Conservation (phyloP, 2,329 filamentous ascomycete genomes). For the Curvularia sp. region DNA sequence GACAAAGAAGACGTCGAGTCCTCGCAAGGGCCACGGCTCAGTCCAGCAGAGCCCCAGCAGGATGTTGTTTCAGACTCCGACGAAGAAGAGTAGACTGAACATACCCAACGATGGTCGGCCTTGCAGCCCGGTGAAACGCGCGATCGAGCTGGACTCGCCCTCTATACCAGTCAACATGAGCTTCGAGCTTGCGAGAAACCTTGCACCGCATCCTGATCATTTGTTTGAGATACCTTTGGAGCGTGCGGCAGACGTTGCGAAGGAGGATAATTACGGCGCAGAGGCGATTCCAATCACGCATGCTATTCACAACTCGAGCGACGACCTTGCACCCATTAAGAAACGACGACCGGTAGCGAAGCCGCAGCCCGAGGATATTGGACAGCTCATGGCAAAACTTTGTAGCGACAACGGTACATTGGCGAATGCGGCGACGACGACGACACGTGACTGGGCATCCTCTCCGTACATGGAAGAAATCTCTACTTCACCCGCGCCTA, state of each 20-base stretch:
- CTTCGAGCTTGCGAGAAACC: neutral
- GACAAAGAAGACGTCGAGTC: slow-evolving; percentile 8
- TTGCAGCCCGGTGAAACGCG: slow-evolving; percentile 9
- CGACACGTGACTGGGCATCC: neutral
- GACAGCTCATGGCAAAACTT: slow-evolving; percentile 26
- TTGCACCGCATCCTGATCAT: neutral
- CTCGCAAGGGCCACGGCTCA: slow-evolving; percentile 6
- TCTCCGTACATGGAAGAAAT: neutral
- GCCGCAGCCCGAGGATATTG: slow-evolving; percentile 20
- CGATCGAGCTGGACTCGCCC: slow-evolving; percentile 7
- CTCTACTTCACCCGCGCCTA: slow-evolving; percentile 19
- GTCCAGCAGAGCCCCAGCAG: slow-evolving; percentile 3
- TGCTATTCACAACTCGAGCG: neutral
- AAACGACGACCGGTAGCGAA: neutral
- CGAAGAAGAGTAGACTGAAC: neutral
- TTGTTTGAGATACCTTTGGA: neutral
- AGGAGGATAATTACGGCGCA: neutral
- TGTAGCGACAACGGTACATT: neutral
- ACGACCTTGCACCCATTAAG: neutral
- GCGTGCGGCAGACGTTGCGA: neutral
- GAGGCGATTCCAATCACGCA: neutral
- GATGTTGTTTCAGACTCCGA: neutral
- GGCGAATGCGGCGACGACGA: neutral
- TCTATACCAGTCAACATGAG: neutral
- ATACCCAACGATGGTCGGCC: slow-evolving; percentile 7